Percentiles rank a stretch among this genome's conserved stretches.
These are phyloP conservation scores for Pezicula radicicola DNA, from an alignment of 2,329 filamentous ascomycete species.

Conservation along the genomic window DNA sequence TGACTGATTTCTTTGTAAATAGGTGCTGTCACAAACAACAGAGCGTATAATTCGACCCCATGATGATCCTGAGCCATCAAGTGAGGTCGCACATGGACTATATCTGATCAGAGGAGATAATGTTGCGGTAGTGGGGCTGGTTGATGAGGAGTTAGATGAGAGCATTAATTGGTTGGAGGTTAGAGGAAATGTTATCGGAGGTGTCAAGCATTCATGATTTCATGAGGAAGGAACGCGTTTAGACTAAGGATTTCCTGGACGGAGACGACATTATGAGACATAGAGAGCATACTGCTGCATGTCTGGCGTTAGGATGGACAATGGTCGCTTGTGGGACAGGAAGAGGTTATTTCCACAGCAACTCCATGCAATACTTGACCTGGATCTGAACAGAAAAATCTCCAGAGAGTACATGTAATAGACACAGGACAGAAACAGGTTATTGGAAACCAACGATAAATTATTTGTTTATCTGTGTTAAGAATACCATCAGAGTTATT, in stretches of 20 bases:
- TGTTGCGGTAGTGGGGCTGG: conserved; percentile 82
- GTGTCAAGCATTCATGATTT: conserved; percentile 69
- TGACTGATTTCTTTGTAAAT: conserved; percentile 2
- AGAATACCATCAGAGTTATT: too few relatives aligned
- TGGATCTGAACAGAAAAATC: too few relatives aligned
- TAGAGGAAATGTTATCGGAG: conserved; percentile 77
- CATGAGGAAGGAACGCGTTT: background rate
- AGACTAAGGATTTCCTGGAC: conserved; percentile 1
- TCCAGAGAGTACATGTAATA: too few relatives aligned
- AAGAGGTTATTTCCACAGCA: too few relatives aligned
- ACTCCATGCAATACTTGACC: too few relatives aligned
- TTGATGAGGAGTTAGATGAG: conserved; percentile 84
- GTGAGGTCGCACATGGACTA: conserved; percentile 78
- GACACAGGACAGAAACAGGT: too few relatives aligned
- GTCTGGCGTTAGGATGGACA: conserved; percentile 25
- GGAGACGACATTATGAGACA: conserved; percentile 1
- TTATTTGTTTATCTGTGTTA: too few relatives aligned
- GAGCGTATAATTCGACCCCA: conserved; percentile 87
- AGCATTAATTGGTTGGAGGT: conserved; percentile 94
- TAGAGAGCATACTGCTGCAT: conserved; percentile 20
- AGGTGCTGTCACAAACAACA: conserved; percentile 77
- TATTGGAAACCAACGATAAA: too few relatives aligned
- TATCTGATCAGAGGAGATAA: conserved; percentile 95
- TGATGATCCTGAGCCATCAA: conserved; percentile 79
- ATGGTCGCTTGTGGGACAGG: background rate